A percentile compares a stretch with the other conserved stretches of the same genome.
Conservation (phyloP, 768 basidiomycete genomes). For the Inosperma sp. region DNA sequence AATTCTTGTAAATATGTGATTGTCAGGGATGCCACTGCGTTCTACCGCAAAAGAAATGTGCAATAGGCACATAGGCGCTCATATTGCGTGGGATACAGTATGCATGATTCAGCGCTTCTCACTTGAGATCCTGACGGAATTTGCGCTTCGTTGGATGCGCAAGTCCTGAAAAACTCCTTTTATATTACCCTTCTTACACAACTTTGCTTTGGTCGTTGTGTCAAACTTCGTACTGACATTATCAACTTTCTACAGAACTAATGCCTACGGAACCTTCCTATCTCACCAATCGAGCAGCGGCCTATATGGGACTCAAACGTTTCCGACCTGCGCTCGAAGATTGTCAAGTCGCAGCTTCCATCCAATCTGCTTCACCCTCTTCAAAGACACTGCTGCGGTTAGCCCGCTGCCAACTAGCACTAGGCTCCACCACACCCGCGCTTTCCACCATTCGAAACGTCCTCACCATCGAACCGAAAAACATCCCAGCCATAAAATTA, state of each 20-base stretch:
- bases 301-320: conserved; percentile 75
- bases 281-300: conserved; percentile 81
- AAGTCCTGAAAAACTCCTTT: too few species aligned
- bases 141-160: too few species aligned
- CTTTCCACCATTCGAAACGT: conserved; percentile 60
- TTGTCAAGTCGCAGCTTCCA: conserved; percentile 66
- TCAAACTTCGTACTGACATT: not conserved
- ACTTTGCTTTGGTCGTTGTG: not conserved
- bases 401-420: conserved; percentile 77
- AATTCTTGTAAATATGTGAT: not conserved
- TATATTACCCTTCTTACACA: too few species aligned
- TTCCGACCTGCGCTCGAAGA: conserved; percentile 73
- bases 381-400: conserved; percentile 79
- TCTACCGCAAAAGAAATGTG: too few species aligned
- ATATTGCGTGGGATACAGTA: too few species aligned
- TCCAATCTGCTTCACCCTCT: conserved; percentile 59
- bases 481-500: conserved; percentile 55
- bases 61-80: too few species aligned
- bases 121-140: too few species aligned
- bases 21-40: not conserved
- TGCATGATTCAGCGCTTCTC: too few species aligned
- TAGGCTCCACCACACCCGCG: conserved; percentile 65
- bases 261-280: conserved; percentile 68
- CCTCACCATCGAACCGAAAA: conserved; percentile 57
- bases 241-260: conserved; percentile 40